phyloP scores from a whole-genome alignment of 2,329 filamentous ascomycete genomes.

The Nemania sp. region DNA sequence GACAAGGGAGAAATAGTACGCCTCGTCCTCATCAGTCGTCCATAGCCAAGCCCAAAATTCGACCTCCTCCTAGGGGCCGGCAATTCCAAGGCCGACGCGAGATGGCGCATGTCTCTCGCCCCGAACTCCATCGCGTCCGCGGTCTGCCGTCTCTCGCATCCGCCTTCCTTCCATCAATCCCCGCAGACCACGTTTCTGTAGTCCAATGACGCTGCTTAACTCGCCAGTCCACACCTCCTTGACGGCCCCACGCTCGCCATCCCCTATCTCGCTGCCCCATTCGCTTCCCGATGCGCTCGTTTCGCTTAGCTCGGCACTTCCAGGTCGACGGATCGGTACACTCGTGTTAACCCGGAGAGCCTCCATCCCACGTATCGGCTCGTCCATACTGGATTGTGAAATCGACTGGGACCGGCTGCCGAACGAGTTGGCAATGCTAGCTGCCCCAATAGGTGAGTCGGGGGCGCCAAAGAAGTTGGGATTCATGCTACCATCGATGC shows the following conservation, averaged over 20 bases:
- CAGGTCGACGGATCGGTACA: slow-evolving; percentile 51
- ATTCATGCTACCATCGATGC: slow-evolving; percentile 70
- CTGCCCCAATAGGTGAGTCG: slow-evolving; percentile 38
- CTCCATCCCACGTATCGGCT: slow-evolving; percentile 39
- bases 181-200: slow-evolving; percentile 90
- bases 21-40: slow-evolving; percentile 10
- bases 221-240: slow-evolving; percentile 80
- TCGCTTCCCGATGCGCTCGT: slow-evolving; percentile 57
- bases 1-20: slow-evolving; percentile 2
- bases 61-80: slow-evolving; percentile 46
- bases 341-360: slow-evolving; percentile 58
- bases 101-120: slow-evolving; percentile 31
- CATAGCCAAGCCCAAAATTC: slow-evolving; percentile 21
- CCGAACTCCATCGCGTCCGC: slow-evolving; percentile 39
- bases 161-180: slow-evolving; percentile 94
- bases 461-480: slow-evolving; percentile 64
- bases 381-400: slow-evolving; percentile 36
- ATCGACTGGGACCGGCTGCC: slow-evolving; percentile 39
- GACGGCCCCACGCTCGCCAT: slow-evolving; percentile 47
- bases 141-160: slow-evolving; percentile 54
- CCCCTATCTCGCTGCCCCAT: slow-evolving; percentile 46
- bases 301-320: slow-evolving; percentile 56
- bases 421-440: slow-evolving; percentile 33
- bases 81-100: slow-evolving; percentile 59
- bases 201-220: slow-evolving; percentile 85